Evolutionary conservation across 2,329 filamentous ascomycete genomes (phyloP).

Genomic region (Pseudopithomyces chartarum): DNA sequence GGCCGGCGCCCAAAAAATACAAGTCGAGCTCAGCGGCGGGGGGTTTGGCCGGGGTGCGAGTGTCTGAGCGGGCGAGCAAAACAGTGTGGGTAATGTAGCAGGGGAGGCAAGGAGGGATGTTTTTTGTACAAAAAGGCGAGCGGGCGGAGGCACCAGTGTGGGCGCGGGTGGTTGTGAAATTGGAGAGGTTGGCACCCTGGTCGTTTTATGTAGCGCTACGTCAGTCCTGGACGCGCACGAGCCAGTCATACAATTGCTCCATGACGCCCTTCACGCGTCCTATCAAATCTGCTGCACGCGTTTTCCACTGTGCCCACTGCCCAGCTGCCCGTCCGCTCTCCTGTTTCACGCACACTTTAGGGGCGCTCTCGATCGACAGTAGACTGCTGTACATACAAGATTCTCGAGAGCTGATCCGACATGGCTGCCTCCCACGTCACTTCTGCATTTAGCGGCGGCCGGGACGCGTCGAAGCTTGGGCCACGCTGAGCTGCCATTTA

Average conservation of each 20-base stretch:
- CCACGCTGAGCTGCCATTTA: not conserved
- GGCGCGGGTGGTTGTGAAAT: conserved; percentile 9
- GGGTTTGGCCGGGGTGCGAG: not conserved
- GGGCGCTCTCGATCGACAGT: not conserved
- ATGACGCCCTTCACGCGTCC: conserved; percentile 36
- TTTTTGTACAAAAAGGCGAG: not conserved
- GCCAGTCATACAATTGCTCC: conserved; percentile 3
- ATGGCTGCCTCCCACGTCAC: conserved; percentile 1
- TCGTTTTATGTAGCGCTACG: conserved; percentile 14
- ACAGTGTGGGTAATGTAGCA: not conserved
- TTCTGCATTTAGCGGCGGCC: not conserved
- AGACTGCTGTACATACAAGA: not conserved
- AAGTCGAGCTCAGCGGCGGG: not conserved
- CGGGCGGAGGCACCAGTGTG: not conserved
- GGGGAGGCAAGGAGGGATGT: not conserved
- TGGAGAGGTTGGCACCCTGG: conserved; percentile 18
- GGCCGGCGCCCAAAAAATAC: not conserved
- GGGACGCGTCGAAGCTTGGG: conserved; percentile 3
- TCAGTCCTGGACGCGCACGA: conserved; percentile 5
- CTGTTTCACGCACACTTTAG: not conserved
- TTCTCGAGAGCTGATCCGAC: not conserved
- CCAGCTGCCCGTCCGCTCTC: not conserved
- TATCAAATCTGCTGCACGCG: conserved; percentile 17
- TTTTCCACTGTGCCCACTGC: too few relatives aligned
- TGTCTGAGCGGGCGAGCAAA: not conserved